A percentile compares a stretch with the other conserved stretches of the same genome.
Conservation (phyloP, 345 rosid genomes). For the Arabidopsis suecica region DNA sequence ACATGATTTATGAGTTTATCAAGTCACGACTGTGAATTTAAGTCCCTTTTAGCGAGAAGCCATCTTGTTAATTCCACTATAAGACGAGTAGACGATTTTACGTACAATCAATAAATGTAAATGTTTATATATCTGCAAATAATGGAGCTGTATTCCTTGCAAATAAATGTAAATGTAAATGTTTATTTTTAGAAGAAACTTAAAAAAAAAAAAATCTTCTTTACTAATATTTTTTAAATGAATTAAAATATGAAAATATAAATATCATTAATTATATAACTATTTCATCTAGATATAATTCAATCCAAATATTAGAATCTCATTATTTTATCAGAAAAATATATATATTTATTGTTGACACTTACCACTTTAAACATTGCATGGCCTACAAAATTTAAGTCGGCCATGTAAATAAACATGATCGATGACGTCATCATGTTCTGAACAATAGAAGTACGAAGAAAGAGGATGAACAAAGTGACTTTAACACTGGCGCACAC, state of each 20-base stretch:
- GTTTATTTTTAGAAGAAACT: not conserved
- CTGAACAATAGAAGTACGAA: slow-evolving; percentile 13
- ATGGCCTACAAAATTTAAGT: slow-evolving; percentile 21
- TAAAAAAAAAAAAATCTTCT: not conserved
- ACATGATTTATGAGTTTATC: not conserved
- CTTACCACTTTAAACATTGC: slow-evolving; percentile 1
- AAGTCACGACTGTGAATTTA: not conserved
- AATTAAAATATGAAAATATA: not conserved
- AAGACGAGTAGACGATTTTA: not conserved
- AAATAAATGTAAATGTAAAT: too few species aligned
- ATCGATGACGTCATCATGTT: not conserved
- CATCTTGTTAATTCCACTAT: not conserved
- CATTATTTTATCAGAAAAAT: not conserved
- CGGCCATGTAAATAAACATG: slow-evolving; percentile 21
- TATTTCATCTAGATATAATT: not conserved
- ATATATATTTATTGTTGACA: not conserved
- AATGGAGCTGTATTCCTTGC: not conserved
- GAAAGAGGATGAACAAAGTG: slow-evolving; percentile 7
- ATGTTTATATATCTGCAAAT: not conserved
- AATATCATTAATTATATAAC: not conserved
- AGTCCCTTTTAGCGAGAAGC: not conserved
- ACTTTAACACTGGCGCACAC: slow-evolving; percentile 10
- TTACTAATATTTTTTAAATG: not conserved
- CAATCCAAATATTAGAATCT: not conserved
- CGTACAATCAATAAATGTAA: not conserved